These are phyloP conservation scores for Tylopilus cervinicoccineus DNA, from an alignment of 768 basidiomycete genomes.

Conservation along the genomic window DNA sequence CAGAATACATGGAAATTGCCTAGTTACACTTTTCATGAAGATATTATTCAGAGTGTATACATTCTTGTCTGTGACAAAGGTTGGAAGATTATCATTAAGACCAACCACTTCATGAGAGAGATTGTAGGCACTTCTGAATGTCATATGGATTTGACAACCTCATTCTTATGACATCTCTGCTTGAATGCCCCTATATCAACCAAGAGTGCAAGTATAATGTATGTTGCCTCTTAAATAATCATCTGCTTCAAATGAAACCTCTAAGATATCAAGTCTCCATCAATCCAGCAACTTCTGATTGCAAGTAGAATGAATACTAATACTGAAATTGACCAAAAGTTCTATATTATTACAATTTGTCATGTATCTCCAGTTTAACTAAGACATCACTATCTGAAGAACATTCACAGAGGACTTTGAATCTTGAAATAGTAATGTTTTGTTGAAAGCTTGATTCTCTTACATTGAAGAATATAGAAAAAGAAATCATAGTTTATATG, in stretches of 20 bases:
- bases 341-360: not conserved
- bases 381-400: too few species aligned
- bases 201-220: slow-evolving; percentile 9
- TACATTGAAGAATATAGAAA: too few species aligned
- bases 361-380: too few species aligned
- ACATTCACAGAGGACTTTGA: too few species aligned
- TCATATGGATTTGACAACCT: slow-evolving; percentile 5
- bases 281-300: not conserved
- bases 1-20: not conserved
- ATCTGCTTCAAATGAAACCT: slow-evolving; percentile 8
- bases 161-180: slow-evolving; percentile 7
- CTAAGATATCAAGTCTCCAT: not conserved
- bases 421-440: too few species aligned
- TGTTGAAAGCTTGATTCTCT: too few species aligned
- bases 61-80: not conserved
- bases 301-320: not conserved
- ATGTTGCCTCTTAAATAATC: slow-evolving; percentile 1
- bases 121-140: slow-evolving; percentile 5
- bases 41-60: not conserved
- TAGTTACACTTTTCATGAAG: not conserved
- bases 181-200: not conserved
- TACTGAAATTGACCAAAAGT: not conserved
- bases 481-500: too few species aligned
- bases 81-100: not conserved
- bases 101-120: not conserved